Evolutionary conservation across 306 rosid species (phyloP), one percentile per base, ranked within the genome.

Genomic region (Alnus glutinosa): DNA sequence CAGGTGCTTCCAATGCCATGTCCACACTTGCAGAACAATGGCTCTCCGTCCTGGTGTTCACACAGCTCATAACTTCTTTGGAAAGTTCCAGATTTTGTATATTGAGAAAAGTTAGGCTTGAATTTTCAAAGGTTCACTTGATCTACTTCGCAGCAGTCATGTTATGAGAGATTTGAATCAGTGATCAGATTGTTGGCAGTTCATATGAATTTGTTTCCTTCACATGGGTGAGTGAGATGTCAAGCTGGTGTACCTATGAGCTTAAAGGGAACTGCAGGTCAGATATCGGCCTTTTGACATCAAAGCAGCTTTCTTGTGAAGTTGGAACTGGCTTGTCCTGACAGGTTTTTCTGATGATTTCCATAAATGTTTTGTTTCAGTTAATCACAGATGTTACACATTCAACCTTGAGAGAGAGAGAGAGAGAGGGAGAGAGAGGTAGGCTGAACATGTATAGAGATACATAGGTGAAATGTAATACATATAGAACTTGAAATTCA

Each of bases 1-100:
- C 88, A 75, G 46, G 98, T 92, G 55, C 88, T 88, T 79, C 98
- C 98, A n/a, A 52, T 28, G 69, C 90, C 99, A 23, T 95, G 99
- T 78, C 86, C 86, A 42, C 88, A 92, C 83, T 39, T 95, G 87
- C 88, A 49, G 74, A 77, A 87, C 73, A 75, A 49, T 54, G 79
- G 55, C 55, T 78, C 83, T 80, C 84, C 89, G 19, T 80, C 83
- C 1, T 73, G 85, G 86, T 92, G 94, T 84, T 77, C 84, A 32
- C 64, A 77, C 52, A 10, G 14, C 67, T 59, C 34, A 36, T 85
- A 83, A 85, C 71, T 52, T 36, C 58, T 73, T 44, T 16, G 39
- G 68, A 11, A 36, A 28, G 2, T 13, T 77, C 81, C 71, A 44
- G 42, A 42, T 32, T 32, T 16, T 9, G 71, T 7, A 16, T 39